These are phyloP conservation scores for Atalantia buxifolia DNA, from an alignment of 345 rosid genomes.

Conservation along the genomic window DNA sequence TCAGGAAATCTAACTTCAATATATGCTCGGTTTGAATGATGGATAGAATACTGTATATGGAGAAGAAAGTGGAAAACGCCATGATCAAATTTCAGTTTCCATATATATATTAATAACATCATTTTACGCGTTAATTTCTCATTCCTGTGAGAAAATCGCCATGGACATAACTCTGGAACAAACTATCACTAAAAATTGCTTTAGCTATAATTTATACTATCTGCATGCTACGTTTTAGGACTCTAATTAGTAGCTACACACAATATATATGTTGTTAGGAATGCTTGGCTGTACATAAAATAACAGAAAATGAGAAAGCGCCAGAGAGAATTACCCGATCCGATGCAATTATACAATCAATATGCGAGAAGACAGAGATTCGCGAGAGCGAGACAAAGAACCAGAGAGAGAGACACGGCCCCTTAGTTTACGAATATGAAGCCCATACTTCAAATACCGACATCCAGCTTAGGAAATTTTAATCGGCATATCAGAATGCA, in stretches of 20 bases:
- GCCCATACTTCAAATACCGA: neutral
- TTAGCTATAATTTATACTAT: too few relatives aligned
- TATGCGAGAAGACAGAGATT: neutral
- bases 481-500: neutral
- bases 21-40: neutral
- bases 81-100: neutral
- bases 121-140: too few relatives aligned
- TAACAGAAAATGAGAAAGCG: neutral
- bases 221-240: too few relatives aligned
- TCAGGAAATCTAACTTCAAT: neutral
- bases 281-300: neutral
- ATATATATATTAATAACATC: neutral
- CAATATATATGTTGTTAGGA: neutral
- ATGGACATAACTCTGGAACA: neutral
- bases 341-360: neutral
- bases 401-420: neutral
- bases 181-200: neutral
- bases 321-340: conserved; percentile 6
- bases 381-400: neutral
- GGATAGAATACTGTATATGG: neutral
- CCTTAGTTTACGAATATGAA: too few relatives aligned
- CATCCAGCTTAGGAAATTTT: too few relatives aligned
- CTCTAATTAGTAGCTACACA: too few relatives aligned
- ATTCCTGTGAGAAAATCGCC: neutral
- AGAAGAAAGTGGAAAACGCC: neutral